Evolutionary conservation across 2,329 filamentous ascomycete genomes (phyloP).

Genomic region (Fusarium mexicanum): DNA sequence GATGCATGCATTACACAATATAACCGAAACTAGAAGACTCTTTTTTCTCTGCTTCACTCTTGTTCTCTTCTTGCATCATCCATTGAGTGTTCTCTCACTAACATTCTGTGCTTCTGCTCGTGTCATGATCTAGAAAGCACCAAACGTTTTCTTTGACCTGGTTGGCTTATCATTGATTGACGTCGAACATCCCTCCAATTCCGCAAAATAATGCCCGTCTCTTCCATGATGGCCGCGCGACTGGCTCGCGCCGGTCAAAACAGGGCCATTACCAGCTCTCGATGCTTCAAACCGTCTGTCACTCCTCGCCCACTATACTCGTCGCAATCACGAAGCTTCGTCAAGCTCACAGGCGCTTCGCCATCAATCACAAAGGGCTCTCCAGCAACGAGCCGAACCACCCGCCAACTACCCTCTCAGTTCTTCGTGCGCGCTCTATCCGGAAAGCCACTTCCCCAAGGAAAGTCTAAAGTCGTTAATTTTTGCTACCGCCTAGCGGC

Average conservation of each 20-base stretch:
- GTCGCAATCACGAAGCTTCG: constrained; percentile 32
- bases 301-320: constrained; percentile 18
- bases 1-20: constrained; percentile 24
- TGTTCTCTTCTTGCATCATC: neutral
- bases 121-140: constrained; percentile 22
- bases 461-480: constrained; percentile 59
- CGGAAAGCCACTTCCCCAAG: constrained; percentile 62
- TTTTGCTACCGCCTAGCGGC: constrained; percentile 74
- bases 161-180: neutral
- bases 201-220: constrained; percentile 33
- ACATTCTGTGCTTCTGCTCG: neutral
- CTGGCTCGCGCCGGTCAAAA: constrained; percentile 34
- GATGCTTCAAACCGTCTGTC: constrained; percentile 18
- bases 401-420: constrained; percentile 32
- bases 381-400: neutral
- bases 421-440: constrained; percentile 56
- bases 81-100: constrained; percentile 17
- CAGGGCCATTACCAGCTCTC: constrained; percentile 21
- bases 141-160: neutral
- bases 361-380: constrained; percentile 19
- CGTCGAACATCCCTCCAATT: constrained; percentile 3
- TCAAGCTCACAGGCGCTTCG: constrained; percentile 33
- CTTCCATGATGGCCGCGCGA: constrained; percentile 39
- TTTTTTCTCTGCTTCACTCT: constrained; percentile 1
- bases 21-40: neutral